Evolutionary conservation across 2,329 filamentous ascomycete genomes (phyloP).

Genomic region (Talaromyces sp.): DNA sequence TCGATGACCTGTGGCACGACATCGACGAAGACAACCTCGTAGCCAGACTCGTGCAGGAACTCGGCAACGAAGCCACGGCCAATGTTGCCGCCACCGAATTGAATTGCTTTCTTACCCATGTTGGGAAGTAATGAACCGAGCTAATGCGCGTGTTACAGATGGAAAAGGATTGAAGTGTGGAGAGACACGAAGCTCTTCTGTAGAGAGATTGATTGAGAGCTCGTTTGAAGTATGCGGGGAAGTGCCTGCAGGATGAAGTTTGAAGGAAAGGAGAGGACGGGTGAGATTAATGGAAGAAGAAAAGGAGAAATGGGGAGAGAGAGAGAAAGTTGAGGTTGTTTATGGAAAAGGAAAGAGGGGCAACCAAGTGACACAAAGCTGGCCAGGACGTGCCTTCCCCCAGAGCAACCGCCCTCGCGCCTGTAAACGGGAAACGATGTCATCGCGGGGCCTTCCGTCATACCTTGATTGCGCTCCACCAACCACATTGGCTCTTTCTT

Average conservation of each 20-base stretch:
- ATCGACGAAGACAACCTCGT: conserved; percentile 94
- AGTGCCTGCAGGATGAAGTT: neutral
- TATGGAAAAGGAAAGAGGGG: conserved; percentile 20
- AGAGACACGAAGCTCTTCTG: neutral
- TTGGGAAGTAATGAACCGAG: neutral
- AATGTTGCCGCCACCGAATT: conserved; percentile 85
- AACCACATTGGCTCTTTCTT: neutral
- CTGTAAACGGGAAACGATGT: conserved; percentile 15
- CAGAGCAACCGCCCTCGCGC: neutral
- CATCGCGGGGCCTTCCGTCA: conserved; percentile 19
- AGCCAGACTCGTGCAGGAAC: conserved; percentile 91
- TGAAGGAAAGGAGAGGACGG: neutral
- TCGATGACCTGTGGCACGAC: conserved; percentile 82
- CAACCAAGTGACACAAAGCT: conserved; percentile 14
- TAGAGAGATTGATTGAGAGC: neutral
- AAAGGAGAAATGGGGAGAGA: conserved; percentile 11
- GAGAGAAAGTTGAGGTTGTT: conserved; percentile 17
- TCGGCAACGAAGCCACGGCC: conserved; percentile 83
- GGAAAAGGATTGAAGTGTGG: neutral
- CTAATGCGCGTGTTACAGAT: neutral
- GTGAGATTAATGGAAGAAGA: conserved; percentile 4
- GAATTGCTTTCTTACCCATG: conserved; percentile 61
- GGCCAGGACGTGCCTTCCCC: neutral
- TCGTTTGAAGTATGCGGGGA: neutral
- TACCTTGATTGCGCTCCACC: neutral